These are phyloP conservation scores for Fusarium oligoseptatum DNA, from an alignment of 2,329 filamentous ascomycete species.

Conservation along the genomic window DNA sequence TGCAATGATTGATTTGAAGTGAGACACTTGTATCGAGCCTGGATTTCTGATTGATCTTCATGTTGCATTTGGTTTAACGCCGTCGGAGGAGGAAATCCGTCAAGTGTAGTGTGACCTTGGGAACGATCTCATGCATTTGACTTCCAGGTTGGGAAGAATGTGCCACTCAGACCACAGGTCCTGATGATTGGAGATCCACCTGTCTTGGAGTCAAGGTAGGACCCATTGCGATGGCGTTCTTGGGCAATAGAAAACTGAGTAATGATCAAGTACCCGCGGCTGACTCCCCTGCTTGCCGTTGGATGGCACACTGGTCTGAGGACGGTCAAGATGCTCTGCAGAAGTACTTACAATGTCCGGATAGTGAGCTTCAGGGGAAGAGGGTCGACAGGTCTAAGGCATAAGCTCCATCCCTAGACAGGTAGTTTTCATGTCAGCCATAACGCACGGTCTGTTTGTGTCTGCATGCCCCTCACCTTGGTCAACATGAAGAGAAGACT, in stretches of 20 bases:
- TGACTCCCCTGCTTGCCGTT: neutral
- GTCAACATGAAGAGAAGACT: neutral
- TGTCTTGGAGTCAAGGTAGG: neutral
- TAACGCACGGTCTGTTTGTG: neutral
- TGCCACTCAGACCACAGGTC: slow-evolving; percentile 5
- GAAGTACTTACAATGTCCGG: neutral
- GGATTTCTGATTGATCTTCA: slow-evolving; percentile 8
- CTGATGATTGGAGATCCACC: neutral
- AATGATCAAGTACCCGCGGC: neutral
- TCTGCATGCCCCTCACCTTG: slow-evolving; percentile 2
- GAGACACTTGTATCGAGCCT: slow-evolving; percentile 18
- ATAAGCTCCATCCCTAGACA: neutral
- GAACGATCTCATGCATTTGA: slow-evolving; percentile 20
- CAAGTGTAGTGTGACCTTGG: slow-evolving; percentile 24
- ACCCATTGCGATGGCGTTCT: neutral
- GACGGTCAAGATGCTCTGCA: neutral
- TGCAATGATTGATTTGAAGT: slow-evolving; percentile 19
- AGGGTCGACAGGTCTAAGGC: neutral
- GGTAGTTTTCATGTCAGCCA: neutral
- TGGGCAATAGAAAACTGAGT: neutral
- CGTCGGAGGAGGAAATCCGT: slow-evolving; percentile 12
- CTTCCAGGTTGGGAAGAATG: slow-evolving; percentile 7
- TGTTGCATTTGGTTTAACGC: slow-evolving; percentile 19
- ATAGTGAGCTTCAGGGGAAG: neutral
- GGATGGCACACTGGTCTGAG: neutral